Percentiles rank a stretch among this genome's conserved stretches.
Conservation (phyloP, 768 basidiomycete genomes). For the Tubosaeta brunneosetosa region DNA sequence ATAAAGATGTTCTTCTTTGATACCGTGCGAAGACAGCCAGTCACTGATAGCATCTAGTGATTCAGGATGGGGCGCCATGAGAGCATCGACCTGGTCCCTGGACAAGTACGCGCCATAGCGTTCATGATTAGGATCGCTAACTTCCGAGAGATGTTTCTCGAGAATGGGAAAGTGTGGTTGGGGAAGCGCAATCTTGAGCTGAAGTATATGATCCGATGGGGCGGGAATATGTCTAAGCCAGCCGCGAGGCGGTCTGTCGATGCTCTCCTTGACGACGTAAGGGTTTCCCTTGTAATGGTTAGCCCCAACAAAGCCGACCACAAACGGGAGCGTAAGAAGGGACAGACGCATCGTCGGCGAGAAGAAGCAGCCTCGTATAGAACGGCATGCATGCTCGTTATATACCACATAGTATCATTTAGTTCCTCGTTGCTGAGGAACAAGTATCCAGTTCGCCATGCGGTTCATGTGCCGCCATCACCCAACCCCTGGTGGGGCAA, state of each 20-base stretch:
- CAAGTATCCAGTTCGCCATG: too few species aligned
- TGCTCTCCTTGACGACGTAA: constrained; percentile 45
- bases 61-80: constrained; percentile 54
- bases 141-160: constrained; percentile 50
- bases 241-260: constrained; percentile 40
- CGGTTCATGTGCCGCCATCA: too few species aligned
- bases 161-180: constrained; percentile 47
- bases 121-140: constrained; percentile 52
- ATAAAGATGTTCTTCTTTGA: constrained; percentile 41
- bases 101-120: constrained; percentile 56
- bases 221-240: constrained; percentile 46
- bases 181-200: constrained; percentile 54
- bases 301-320: constrained; percentile 10
- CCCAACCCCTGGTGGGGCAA: too few species aligned
- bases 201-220: constrained; percentile 42
- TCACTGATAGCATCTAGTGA: constrained; percentile 51
- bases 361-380: too few species aligned
- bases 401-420: constrained; percentile 18
- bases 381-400: background rate
- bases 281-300: constrained; percentile 7
- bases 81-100: constrained; percentile 58
- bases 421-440: background rate
- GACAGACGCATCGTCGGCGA: constrained; percentile 9
- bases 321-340: constrained; percentile 12
- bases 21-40: constrained; percentile 58